phyloP scores from a whole-genome alignment of 2,329 filamentous ascomycete genomes.

The Scedosporium boydii region DNA sequence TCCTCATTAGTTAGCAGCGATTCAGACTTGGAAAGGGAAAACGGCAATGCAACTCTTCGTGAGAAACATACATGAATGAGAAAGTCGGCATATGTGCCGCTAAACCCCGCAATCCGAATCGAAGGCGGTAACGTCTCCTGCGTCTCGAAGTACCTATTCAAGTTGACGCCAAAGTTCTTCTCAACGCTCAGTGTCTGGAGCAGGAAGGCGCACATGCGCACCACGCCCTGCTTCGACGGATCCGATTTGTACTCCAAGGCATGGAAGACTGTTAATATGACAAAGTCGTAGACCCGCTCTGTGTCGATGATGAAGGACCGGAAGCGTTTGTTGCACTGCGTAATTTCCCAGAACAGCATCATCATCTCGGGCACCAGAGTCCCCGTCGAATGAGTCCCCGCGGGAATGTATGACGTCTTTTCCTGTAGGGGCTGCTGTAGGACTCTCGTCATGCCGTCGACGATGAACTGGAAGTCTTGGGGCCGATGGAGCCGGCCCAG shows the following conservation, averaged over 20 bases:
- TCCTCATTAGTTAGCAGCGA: slow-evolving; percentile 16
- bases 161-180: slow-evolving; percentile 75
- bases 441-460: slow-evolving; percentile 87
- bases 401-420: slow-evolving; percentile 75
- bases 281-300: slow-evolving; percentile 83
- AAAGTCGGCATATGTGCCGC: slow-evolving; percentile 87
- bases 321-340: slow-evolving; percentile 97
- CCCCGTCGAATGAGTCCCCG: slow-evolving; percentile 65
- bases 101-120: slow-evolving; percentile 76
- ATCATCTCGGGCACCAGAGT: slow-evolving; percentile 82
- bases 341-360: slow-evolving; percentile 93
- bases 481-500: slow-evolving; percentile 82
- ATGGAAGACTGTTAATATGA: slow-evolving; percentile 85
- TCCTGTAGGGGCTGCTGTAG: slow-evolving; percentile 88
- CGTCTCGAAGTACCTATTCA: slow-evolving; percentile 81
- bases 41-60: not conserved
- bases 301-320: slow-evolving; percentile 95
- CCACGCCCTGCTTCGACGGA: slow-evolving; percentile 77
- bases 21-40: not conserved
- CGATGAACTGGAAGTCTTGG: slow-evolving; percentile 95
- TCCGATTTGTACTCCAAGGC: slow-evolving; percentile 84
- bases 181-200: slow-evolving; percentile 93
- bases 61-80: slow-evolving; percentile 63
- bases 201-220: slow-evolving; percentile 96
- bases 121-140: slow-evolving; percentile 78